A percentile compares a stretch with the other conserved stretches of the same genome.
phyloP scores from a whole-genome alignment of 192 early-diverging fungal species.

The Backusella parvicylindrica region DNA sequence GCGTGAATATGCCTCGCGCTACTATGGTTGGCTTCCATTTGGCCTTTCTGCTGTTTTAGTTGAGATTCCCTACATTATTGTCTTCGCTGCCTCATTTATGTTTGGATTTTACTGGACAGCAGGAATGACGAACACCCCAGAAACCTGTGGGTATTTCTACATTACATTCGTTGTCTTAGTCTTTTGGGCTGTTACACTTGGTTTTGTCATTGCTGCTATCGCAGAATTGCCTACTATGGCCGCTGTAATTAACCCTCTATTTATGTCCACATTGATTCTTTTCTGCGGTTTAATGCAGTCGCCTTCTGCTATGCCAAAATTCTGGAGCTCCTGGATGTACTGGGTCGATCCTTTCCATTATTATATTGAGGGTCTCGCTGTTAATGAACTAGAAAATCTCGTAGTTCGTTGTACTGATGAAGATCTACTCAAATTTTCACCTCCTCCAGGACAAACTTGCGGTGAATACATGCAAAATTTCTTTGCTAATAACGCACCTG shows the following conservation, averaged over 20 bases:
- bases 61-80: constrained; percentile 67
- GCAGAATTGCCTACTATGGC: constrained; percentile 57
- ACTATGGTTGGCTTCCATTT: constrained; percentile 69
- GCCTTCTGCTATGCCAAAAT: constrained; percentile 54
- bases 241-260: constrained; percentile 63
- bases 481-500: not conserved
- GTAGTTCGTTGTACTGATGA: constrained; percentile 41
- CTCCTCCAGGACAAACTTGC: constrained; percentile 59
- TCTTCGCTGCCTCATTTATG: constrained; percentile 65
- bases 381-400: constrained; percentile 55
- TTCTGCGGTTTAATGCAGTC: constrained; percentile 72
- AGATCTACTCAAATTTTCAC: constrained; percentile 57
- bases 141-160: constrained; percentile 62
- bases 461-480: constrained; percentile 40
- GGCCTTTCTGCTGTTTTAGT: constrained; percentile 56
- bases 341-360: constrained; percentile 66
- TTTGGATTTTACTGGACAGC: constrained; percentile 74
- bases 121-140: constrained; percentile 48
- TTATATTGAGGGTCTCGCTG: constrained; percentile 59
- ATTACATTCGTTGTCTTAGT: constrained; percentile 53
- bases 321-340: constrained; percentile 68
- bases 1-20: constrained; percentile 61
- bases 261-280: constrained; percentile 61
- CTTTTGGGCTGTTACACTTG: constrained; percentile 65
- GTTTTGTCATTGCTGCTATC: constrained; percentile 68